Conservation (phyloP, 345 rosid genomes). For the Aquilaria yunnanensis region DNA sequence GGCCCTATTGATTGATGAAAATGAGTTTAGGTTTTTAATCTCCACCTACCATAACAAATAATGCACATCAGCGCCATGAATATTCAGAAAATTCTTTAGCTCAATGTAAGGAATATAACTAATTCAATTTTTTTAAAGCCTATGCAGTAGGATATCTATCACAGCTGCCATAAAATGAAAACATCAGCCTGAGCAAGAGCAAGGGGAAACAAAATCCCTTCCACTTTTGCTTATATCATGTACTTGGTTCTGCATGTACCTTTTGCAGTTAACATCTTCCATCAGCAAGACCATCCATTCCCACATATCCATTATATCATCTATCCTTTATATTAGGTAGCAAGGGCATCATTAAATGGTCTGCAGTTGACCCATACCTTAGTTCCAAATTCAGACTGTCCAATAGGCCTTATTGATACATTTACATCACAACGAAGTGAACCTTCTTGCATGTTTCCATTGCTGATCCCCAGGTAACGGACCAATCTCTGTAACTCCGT, state of each 20-base stretch:
- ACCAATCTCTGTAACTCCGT: constrained; percentile 83
- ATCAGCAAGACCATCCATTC: too few relatives aligned
- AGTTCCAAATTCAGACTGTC: constrained; percentile 77
- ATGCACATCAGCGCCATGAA: background rate
- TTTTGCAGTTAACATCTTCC: too few relatives aligned
- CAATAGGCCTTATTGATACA: constrained; percentile 82
- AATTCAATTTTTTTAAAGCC: too few relatives aligned
- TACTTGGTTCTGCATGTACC: too few relatives aligned
- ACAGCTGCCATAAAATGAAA: constrained; percentile 10
- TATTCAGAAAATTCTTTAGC: too few relatives aligned
- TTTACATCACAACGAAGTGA: constrained; percentile 97
- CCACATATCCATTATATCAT: too few relatives aligned
- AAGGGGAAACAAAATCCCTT: background rate
- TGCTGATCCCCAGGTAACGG: constrained; percentile 72
- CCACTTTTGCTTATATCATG: too few relatives aligned
- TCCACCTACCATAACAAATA: constrained; percentile 58
- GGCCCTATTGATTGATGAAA: constrained; percentile 80
- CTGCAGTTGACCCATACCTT: constrained; percentile 39
- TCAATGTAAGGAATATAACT: too few relatives aligned
- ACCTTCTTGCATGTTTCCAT: constrained; percentile 97
- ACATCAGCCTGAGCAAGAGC: background rate
- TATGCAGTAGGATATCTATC: background rate
- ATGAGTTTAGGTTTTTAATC: constrained; percentile 86
- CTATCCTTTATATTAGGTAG: too few relatives aligned
- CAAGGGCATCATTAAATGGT: too few relatives aligned